phyloP scores from a whole-genome alignment of 2,329 filamentous ascomycete species.

The Colletotrichum phormii region DNA sequence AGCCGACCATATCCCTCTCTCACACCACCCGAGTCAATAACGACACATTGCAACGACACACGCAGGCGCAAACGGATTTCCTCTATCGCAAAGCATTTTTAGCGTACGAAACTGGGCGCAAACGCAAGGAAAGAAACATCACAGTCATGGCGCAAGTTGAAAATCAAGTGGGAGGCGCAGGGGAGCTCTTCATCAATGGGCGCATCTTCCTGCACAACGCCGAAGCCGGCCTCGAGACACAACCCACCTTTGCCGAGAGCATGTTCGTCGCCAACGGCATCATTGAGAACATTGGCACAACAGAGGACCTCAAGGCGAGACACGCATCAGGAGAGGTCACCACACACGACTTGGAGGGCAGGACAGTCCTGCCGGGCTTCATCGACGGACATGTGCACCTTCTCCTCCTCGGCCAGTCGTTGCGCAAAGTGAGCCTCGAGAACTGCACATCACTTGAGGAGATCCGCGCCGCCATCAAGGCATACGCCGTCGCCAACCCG shows the following conservation, averaged over 20 bases:
- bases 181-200: slow-evolving; percentile 37
- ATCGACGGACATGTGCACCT: slow-evolving; percentile 70
- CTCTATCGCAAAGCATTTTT: background rate
- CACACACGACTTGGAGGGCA: slow-evolving; percentile 42
- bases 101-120: too few relatives aligned
- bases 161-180: background rate
- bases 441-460: slow-evolving; percentile 61
- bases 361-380: slow-evolving; percentile 64
- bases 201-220: slow-evolving; percentile 36
- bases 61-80: too few relatives aligned
- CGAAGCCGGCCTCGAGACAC: slow-evolving; percentile 23
- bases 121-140: background rate
- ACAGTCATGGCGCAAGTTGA: background rate
- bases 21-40: background rate
- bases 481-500: slow-evolving; percentile 59
- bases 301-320: slow-evolving; percentile 3
- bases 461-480: slow-evolving; percentile 58
- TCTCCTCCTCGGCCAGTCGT: slow-evolving; percentile 63
- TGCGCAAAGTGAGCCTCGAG: slow-evolving; percentile 62
- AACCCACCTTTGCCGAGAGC: slow-evolving; percentile 36
- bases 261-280: slow-evolving; percentile 37
- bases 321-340: background rate
- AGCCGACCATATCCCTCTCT: background rate
- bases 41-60: background rate
- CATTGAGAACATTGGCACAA: slow-evolving; percentile 32